These are phyloP conservation scores for Ilyonectria destructans DNA, from an alignment of 2,329 filamentous ascomycete species.

Conservation along the genomic window DNA sequence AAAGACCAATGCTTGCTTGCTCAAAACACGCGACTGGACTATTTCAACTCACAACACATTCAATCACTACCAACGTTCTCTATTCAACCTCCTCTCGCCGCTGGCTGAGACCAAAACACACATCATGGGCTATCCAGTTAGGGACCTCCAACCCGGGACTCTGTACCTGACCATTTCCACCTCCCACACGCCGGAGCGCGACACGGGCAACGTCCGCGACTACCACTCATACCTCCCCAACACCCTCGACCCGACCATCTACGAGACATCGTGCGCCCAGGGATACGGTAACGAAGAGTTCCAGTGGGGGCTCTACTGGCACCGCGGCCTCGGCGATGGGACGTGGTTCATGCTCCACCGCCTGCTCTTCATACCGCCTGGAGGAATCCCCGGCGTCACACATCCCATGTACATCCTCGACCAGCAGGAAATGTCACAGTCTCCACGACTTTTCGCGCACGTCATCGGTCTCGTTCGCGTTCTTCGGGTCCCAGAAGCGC, in stretches of 20 bases:
- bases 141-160: constrained; percentile 42
- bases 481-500: constrained; percentile 40
- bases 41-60: background rate
- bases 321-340: constrained; percentile 47
- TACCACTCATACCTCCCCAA: constrained; percentile 24
- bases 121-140: constrained; percentile 39
- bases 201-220: constrained; percentile 8
- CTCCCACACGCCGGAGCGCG: constrained; percentile 27
- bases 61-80: background rate
- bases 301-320: constrained; percentile 57
- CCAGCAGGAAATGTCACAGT: constrained; percentile 41
- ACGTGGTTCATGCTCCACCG: constrained; percentile 48
- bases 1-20: too few relatives aligned
- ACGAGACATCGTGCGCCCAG: constrained; percentile 42
- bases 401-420: constrained; percentile 40
- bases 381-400: constrained; percentile 26
- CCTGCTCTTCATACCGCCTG: constrained; percentile 10
- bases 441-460: constrained; percentile 48
- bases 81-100: background rate
- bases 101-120: background rate
- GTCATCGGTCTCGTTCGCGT: constrained; percentile 54
- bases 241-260: constrained; percentile 29
- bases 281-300: constrained; percentile 51
- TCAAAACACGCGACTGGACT: background rate
- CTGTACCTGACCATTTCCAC: constrained; percentile 49